Evolutionary conservation across 306 rosid genomes (phyloP).

Genomic region (Acmispon strigosus): DNA sequence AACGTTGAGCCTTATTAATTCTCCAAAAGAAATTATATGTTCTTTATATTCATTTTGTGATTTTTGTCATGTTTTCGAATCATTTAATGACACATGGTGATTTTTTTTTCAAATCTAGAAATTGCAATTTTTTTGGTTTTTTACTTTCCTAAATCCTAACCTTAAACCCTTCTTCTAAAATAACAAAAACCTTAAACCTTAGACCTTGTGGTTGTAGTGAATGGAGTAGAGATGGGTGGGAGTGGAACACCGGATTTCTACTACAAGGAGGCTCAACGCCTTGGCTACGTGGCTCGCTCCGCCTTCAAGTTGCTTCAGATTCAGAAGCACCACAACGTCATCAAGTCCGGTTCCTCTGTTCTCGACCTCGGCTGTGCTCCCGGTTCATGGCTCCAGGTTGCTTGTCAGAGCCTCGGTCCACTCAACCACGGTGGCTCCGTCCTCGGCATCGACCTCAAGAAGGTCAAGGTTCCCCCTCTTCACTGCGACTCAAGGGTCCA

Average conservation of each 20-base stretch:
- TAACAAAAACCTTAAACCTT: not conserved
- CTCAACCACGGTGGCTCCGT: conserved; percentile 53
- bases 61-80: too few relatives aligned
- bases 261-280: conserved; percentile 95
- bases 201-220: not conserved
- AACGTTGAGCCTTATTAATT: too few relatives aligned
- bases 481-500: conserved; percentile 79
- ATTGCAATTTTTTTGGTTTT: too few relatives aligned
- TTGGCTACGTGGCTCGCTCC: conserved; percentile 91
- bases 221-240: conserved; percentile 49
- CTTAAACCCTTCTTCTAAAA: too few relatives aligned
- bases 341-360: conserved; percentile 58
- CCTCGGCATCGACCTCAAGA: conserved; percentile 83
- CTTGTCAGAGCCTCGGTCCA: conserved; percentile 90
- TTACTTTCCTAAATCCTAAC: too few relatives aligned
- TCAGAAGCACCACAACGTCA: conserved; percentile 65
- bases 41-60: too few relatives aligned
- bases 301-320: conserved; percentile 91
- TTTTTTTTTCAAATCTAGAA: too few relatives aligned
- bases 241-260: conserved; percentile 80
- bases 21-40: too few relatives aligned
- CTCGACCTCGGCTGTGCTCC: conserved; percentile 97
- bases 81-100: too few relatives aligned
- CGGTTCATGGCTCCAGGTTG: conserved; percentile 97
- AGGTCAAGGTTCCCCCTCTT: conserved; percentile 70